A percentile compares a stretch with the other conserved stretches of the same genome.
These are phyloP conservation scores for Aurinia saxatilis DNA, from an alignment of 345 rosid genomes.

Conservation along the genomic window DNA sequence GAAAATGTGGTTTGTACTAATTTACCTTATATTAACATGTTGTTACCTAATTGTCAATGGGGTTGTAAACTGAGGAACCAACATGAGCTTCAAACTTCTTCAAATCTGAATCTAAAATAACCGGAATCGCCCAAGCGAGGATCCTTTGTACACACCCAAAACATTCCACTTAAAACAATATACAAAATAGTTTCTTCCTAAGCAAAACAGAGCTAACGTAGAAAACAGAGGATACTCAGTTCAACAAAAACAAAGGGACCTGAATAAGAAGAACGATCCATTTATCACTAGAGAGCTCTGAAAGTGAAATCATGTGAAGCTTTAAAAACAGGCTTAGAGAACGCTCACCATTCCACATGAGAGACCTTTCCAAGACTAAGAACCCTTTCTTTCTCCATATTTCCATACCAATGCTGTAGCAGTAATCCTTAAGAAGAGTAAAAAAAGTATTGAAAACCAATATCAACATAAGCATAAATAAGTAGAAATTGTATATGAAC, in stretches of 20 bases:
- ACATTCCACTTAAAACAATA: not conserved
- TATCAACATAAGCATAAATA: too few relatives aligned
- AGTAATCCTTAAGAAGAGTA: too few relatives aligned
- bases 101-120: slow-evolving; percentile 47
- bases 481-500: too few relatives aligned
- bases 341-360: too few relatives aligned
- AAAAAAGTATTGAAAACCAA: too few relatives aligned
- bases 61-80: slow-evolving; percentile 52
- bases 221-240: slow-evolving; percentile 7
- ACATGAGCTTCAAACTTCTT: slow-evolving; percentile 43
- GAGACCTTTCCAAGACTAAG: too few relatives aligned
- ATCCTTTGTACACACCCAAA: slow-evolving; percentile 37
- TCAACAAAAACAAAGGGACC: not conserved
- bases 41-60: slow-evolving; percentile 52
- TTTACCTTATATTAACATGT: slow-evolving; percentile 60
- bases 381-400: too few relatives aligned
- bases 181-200: not conserved
- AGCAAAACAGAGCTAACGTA: slow-evolving; percentile 9
- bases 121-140: slow-evolving; percentile 78
- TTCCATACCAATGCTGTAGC: too few relatives aligned
- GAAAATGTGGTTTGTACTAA: not conserved
- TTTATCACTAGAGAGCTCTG: too few relatives aligned
- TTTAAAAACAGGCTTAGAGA: too few relatives aligned
- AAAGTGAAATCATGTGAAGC: too few relatives aligned
- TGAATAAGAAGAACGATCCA: too few relatives aligned